Conservation (phyloP, 495 filamentous ascomycete genomes). For the Hypoxylon crocopeplum region DNA sequence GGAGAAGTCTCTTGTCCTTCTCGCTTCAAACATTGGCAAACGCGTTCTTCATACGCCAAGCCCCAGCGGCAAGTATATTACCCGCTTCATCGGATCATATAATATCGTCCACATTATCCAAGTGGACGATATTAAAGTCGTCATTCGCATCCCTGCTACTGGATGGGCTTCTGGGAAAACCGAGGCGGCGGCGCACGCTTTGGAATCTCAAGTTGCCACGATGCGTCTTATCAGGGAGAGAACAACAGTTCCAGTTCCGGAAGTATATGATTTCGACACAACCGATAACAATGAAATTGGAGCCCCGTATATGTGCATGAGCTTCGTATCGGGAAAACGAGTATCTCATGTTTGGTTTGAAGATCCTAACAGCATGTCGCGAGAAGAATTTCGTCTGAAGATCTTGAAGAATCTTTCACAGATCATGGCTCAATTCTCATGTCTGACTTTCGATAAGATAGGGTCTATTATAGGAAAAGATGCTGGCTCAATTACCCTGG, state of each 20-base stretch:
- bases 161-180: conserved; percentile 31
- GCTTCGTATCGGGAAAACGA: conserved; percentile 21
- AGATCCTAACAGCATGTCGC: not conserved
- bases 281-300: conserved; percentile 30
- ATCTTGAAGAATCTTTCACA: conserved; percentile 11
- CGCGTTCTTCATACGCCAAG: not conserved
- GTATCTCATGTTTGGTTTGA: conserved; percentile 22
- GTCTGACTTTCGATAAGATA: conserved; percentile 15
- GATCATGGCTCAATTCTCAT: conserved; percentile 14
- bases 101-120: conserved; percentile 35
- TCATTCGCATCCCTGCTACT: conserved; percentile 33
- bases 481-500: not conserved
- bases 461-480: conserved; percentile 2
- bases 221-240: conserved; percentile 30
- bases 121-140: conserved; percentile 28
- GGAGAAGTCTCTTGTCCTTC: conserved; percentile 10
- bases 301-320: conserved; percentile 39
- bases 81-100: conserved; percentile 15
- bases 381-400: conserved; percentile 6
- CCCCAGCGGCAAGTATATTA: not conserved
- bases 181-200: conserved; percentile 26
- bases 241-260: conserved; percentile 35
- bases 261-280: conserved; percentile 33
- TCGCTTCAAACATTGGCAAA: conserved; percentile 16
- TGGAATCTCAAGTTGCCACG: conserved; percentile 37